A percentile compares a stretch with the other conserved stretches of the same genome.
Evolutionary conservation across 257 asterid genomes (phyloP).

Genomic region (Nyctanthes arbortristis): DNA sequence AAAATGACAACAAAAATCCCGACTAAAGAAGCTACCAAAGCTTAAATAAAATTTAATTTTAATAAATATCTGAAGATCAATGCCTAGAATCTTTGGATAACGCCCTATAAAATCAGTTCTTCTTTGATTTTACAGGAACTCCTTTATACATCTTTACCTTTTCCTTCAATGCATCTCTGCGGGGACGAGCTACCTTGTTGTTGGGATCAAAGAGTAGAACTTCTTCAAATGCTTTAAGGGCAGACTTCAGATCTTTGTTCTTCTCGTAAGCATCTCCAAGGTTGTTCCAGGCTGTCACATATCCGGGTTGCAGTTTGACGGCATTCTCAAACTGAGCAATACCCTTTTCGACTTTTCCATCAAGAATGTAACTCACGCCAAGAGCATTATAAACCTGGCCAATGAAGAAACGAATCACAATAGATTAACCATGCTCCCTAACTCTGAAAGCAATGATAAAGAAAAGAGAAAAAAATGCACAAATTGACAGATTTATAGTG

Average conservation of each 20-base stretch:
- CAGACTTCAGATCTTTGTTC: constrained; percentile 64
- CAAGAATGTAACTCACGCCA: constrained; percentile 81
- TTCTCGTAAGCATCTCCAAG: constrained; percentile 95
- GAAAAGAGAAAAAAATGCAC: no score
- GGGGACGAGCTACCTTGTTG: constrained; percentile 85
- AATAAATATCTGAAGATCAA: not conserved
- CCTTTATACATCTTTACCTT: constrained; percentile 81
- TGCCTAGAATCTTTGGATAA: not conserved
- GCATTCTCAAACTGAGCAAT: constrained; percentile 81
- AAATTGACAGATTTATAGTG: no score
- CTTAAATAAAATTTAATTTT: not conserved
- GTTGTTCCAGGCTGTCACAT: constrained; percentile 98
- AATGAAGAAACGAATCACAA: not conserved
- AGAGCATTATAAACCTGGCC: constrained; percentile 88
- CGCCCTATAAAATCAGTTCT: constrained; percentile 39
- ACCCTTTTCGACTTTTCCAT: constrained; percentile 80
- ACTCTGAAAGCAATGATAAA: no score
- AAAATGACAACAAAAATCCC: constrained; percentile 13
- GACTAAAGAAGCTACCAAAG: not conserved
- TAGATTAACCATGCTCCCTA: not conserved
- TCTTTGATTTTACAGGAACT: constrained; percentile 68
- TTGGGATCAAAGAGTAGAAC: constrained; percentile 92
- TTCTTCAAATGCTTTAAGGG: constrained; percentile 87
- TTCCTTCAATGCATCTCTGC: constrained; percentile 74
- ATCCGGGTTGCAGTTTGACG: constrained; percentile 90